These are phyloP conservation scores for Stenogyne calaminthoides DNA, from an alignment of 305 asterid species.

Conservation along the genomic window DNA sequence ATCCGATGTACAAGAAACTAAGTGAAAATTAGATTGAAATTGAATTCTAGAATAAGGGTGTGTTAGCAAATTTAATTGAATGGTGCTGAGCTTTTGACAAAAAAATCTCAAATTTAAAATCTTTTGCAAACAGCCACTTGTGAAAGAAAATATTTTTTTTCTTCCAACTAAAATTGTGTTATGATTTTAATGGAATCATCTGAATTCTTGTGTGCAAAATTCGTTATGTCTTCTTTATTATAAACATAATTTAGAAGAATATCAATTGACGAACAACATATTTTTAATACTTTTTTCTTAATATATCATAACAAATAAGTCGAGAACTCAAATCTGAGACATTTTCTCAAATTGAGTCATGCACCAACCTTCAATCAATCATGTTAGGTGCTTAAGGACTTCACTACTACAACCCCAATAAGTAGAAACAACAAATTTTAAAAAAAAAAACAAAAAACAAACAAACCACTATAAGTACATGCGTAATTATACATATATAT, in stretches of 20 bases:
- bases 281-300: not conserved
- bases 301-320: not conserved
- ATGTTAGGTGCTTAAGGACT: not conserved
- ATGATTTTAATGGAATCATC: too few species aligned
- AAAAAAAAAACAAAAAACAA: not conserved
- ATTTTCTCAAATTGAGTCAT: not conserved
- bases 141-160: too few species aligned
- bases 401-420: not conserved
- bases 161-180: too few species aligned
- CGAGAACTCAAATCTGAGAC: not conserved
- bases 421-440: not conserved
- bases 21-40: too few species aligned
- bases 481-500: too few species aligned
- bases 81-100: too few species aligned
- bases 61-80: too few species aligned
- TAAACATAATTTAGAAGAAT: not conserved
- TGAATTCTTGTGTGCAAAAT: not conserved
- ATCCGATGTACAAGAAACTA: too few species aligned
- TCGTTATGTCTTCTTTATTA: not conserved
- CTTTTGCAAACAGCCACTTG: too few species aligned
- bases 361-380: not conserved
- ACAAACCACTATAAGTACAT: not conserved
- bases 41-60: too few species aligned
- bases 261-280: not conserved
- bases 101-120: too few species aligned